Percentiles rank a stretch among this genome's conserved stretches.
Conservation (phyloP, 495 filamentous ascomycete species). For the Tricharina praecox region DNA sequence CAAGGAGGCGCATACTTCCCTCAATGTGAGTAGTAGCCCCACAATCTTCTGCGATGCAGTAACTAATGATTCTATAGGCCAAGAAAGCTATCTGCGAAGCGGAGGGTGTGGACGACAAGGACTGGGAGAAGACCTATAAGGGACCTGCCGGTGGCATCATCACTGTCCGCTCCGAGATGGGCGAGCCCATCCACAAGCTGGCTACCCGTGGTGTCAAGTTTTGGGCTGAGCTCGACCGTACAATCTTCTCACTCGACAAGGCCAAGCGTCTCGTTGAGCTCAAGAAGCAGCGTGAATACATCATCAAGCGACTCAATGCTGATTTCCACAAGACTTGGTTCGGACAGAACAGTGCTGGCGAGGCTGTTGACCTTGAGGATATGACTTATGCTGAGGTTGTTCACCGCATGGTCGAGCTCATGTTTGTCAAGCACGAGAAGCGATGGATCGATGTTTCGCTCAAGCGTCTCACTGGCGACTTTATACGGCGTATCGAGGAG, state of each 20-base stretch:
- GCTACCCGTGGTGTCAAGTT: conserved; percentile 86
- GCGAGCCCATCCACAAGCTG: conserved; percentile 95
- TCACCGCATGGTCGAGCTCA: conserved; percentile 83
- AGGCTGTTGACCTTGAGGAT: conserved; percentile 86
- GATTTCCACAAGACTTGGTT: conserved; percentile 99
- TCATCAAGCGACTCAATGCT: conserved; percentile 93
- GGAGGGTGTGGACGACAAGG: conserved; percentile 63
- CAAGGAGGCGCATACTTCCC: conserved; percentile 86
- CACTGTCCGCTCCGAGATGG: conserved; percentile 97
- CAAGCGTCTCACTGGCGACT: conserved; percentile 68
- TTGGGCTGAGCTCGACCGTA: conserved; percentile 93
- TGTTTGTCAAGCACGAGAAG: conserved; percentile 85
- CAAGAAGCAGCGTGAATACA: conserved; percentile 80
- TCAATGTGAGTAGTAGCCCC: conserved; percentile 35
- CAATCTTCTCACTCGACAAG: conserved; percentile 92
- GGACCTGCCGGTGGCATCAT: conserved; percentile 80
- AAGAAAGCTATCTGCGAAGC: conserved; percentile 93
- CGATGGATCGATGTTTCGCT: conserved; percentile 89
- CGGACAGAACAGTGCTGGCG: conserved; percentile 63
- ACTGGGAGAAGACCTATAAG: conserved; percentile 98
- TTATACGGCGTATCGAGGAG: conserved; percentile 89
- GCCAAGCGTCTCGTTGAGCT: conserved; percentile 82
- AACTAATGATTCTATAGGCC: conserved; percentile 31
- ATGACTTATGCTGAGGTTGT: conserved; percentile 95
- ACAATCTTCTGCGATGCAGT: too few relatives aligned